Base-by-base conservation (phyloP, 495 filamentous ascomycete species). In the Aspergillus affinis region DNA sequence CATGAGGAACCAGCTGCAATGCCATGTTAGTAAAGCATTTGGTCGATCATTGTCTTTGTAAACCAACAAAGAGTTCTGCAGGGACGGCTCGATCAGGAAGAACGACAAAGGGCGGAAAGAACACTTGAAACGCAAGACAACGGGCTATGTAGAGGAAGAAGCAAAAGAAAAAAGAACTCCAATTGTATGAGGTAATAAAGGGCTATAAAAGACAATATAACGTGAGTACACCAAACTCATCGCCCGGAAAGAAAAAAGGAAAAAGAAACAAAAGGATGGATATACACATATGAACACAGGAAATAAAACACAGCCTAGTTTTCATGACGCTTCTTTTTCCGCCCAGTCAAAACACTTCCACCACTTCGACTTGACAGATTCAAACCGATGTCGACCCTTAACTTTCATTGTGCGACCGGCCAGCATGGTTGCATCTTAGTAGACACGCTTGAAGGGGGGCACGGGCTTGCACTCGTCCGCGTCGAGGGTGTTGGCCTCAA, bases 381-480 rank as follows among this genome's bases (percentile, higher is more conserved):
- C 9, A 4, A 17, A 41, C 36, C 36, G 36, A 41, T 13, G 15
- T 41, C 36, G 13, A 41, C 36, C 36, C 30, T 10, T 15, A 41
- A 8, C 9, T 41, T 41, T 41, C 36, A 41, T 15, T 41, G 36
- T 41, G 36, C 36, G 13, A 6, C 13, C 36, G 5, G 36, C 36
- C 6, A 41, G 36, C 6, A 8, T 41, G 15, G 36, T 41, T 15
- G 13, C 36, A 41, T 41, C 36, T 67, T 89, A 91, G 78, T 92
- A 92, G 59, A 84, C 82, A 83, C 89, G 86, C 86, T 92, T 91
- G 82, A 93, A 91, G 27, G 91, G 91, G 62, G 90, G 90, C 57
- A 95, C 90, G 53, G 89, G 75, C 81, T 89, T 87, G 84, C 92
- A 97, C 82, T 97, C 91, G 60, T 80, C 85, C 82, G 90, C 91